Percentiles rank a stretch among this genome's conserved stretches.
These are phyloP conservation scores for Microthlaspi erraticum DNA, from an alignment of 345 rosid genomes.

Conservation along the genomic window DNA sequence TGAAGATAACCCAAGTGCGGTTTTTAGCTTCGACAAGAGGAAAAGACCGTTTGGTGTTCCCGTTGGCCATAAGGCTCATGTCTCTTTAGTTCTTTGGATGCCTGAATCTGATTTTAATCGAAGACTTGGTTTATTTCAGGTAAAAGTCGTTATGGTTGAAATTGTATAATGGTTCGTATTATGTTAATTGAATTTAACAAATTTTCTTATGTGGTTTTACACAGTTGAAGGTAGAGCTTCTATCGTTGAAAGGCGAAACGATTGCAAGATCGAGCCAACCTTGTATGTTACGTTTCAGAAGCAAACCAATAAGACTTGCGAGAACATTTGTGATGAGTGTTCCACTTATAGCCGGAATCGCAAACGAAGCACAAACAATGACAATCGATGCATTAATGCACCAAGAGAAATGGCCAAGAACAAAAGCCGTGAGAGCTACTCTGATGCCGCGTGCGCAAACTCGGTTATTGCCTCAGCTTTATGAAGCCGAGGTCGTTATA, in stretches of 20 bases:
- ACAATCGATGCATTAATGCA: constrained; percentile 50
- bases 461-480: constrained; percentile 59
- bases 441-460: constrained; percentile 75
- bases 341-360: constrained; percentile 66
- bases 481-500: constrained; percentile 62
- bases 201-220: not conserved
- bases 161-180: too few species aligned
- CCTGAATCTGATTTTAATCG: constrained; percentile 81
- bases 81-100: constrained; percentile 62
- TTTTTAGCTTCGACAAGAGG: constrained; percentile 39
- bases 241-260: constrained; percentile 53
- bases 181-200: too few species aligned
- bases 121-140: constrained; percentile 78
- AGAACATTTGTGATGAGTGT: constrained; percentile 59
- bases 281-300: constrained; percentile 69
- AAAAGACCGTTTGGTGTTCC: constrained; percentile 51
- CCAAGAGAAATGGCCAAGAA: constrained; percentile 67
- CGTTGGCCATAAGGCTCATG: constrained; percentile 61
- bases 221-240: constrained; percentile 72
- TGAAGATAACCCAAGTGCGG: constrained; percentile 60
- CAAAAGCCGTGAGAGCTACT: constrained; percentile 55
- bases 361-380: constrained; percentile 70
- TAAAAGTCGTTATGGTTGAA: not conserved
- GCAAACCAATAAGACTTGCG: constrained; percentile 63
- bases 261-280: constrained; percentile 71